Percentiles rank a stretch among this genome's conserved stretches.
Conservation (phyloP, 2,329 filamentous ascomycete genomes). For the Dothideomycetes sp. region DNA sequence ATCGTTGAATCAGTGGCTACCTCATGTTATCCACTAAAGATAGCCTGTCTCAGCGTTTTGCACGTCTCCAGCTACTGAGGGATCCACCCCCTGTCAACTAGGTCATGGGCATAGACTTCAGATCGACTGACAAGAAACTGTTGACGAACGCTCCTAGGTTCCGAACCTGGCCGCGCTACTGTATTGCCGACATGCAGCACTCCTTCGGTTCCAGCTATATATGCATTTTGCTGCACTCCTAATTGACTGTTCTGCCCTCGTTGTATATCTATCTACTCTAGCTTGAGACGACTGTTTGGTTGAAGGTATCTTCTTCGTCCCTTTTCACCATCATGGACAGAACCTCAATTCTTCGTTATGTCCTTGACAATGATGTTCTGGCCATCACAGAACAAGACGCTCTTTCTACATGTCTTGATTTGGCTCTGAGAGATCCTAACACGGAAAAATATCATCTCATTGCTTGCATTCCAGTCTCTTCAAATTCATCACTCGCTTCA, state of each 20-base stretch:
- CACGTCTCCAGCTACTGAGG: slow-evolving; percentile 6
- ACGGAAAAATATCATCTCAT: slow-evolving; percentile 5
- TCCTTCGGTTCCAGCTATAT: neutral
- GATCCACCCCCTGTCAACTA: slow-evolving; percentile 1
- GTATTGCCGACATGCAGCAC: slow-evolving; percentile 6
- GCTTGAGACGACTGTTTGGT: neutral
- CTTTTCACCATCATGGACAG: slow-evolving; percentile 4
- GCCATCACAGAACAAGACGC: neutral
- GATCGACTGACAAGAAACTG: slow-evolving; percentile 7
- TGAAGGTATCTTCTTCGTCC: neutral
- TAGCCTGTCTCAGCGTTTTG: slow-evolving; percentile 10
- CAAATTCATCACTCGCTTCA: slow-evolving; percentile 19
- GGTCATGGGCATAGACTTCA: slow-evolving; percentile 8
- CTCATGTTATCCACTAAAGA: slow-evolving; percentile 8
- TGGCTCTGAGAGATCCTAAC: neutral
- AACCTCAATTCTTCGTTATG: neutral
- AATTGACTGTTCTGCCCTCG: neutral
- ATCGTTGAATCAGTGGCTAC: slow-evolving; percentile 5
- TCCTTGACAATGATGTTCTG: neutral
- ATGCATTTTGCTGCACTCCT: neutral
- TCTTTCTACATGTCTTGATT: slow-evolving; percentile 3
- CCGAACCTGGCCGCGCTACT: slow-evolving; percentile 3
- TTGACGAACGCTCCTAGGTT: slow-evolving; percentile 6
- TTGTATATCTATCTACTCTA: neutral
- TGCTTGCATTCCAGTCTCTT: slow-evolving; percentile 11